phyloP scores from a whole-genome alignment of 257 asterid genomes.

The Gentiana macrophylla region DNA sequence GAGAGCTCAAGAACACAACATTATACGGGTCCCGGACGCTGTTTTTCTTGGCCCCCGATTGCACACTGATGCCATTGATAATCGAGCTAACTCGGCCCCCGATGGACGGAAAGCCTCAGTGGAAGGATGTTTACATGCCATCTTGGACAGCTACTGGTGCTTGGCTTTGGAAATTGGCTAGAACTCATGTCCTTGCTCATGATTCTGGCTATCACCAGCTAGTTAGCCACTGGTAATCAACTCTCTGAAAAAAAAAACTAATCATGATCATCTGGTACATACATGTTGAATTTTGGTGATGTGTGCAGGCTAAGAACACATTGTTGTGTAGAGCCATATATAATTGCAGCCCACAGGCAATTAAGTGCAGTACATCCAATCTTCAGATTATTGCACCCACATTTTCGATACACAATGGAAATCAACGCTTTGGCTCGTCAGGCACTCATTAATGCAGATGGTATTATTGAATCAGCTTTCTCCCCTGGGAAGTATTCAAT shows the following conservation, averaged over 20 bases:
- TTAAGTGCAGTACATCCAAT: slow-evolving; percentile 80
- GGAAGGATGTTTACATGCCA: slow-evolving; percentile 41
- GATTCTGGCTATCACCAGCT: slow-evolving; percentile 71
- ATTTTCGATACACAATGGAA: slow-evolving; percentile 82
- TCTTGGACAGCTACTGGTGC: slow-evolving; percentile 42
- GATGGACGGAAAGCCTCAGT: slow-evolving; percentile 43
- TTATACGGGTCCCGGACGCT: slow-evolving; percentile 71
- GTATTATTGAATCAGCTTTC: slow-evolving; percentile 50
- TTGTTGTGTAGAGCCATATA: slow-evolving; percentile 63
- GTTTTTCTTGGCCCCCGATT: slow-evolving; percentile 38
- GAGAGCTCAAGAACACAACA: slow-evolving; percentile 41
- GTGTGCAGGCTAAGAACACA: slow-evolving; percentile 68
- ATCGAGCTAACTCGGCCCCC: slow-evolving; percentile 75
- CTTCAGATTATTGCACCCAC: slow-evolving; percentile 55
- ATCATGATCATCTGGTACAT: too few relatives aligned
- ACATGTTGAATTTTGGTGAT: too few relatives aligned
- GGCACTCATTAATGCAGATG: slow-evolving; percentile 40
- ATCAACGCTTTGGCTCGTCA: slow-evolving; percentile 70
- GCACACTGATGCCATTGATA: slow-evolving; percentile 51
- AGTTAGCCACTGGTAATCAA: slow-evolving; percentile 75
- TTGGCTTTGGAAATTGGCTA: slow-evolving; percentile 82
- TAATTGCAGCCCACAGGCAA: slow-evolving; percentile 62
- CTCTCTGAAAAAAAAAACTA: too few relatives aligned
- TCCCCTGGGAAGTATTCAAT: slow-evolving; percentile 43
- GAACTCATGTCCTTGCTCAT: slow-evolving; percentile 59